Evolutionary conservation across 345 rosid species (phyloP).

Genomic region (Salix koriyanagi): DNA sequence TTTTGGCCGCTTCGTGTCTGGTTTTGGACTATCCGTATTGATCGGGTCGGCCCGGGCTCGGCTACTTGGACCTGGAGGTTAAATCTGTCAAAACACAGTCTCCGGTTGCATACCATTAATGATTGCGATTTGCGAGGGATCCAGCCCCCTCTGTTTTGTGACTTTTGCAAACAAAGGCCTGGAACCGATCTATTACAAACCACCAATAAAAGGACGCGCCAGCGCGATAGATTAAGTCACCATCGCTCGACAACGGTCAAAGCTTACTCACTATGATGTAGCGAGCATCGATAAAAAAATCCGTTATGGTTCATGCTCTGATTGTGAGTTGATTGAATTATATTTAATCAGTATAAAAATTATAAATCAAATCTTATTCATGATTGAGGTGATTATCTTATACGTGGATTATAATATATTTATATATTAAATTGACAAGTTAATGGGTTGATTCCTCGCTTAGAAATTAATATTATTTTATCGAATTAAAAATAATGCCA

Average conservation of each 20-base stretch:
- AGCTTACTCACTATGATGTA: background rate
- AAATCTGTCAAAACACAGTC: constrained; percentile 36
- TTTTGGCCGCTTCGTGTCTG: background rate
- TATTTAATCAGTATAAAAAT: too few species aligned
- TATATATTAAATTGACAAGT: too few species aligned
- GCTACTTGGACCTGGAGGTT: constrained; percentile 13
- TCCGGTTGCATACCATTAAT: constrained; percentile 55
- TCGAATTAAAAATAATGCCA: too few species aligned
- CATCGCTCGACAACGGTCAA: background rate
- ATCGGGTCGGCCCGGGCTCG: constrained; percentile 13
- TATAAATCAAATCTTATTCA: too few species aligned
- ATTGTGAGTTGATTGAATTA: too few species aligned
- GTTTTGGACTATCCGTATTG: background rate
- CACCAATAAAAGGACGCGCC: background rate
- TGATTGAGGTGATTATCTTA: too few species aligned
- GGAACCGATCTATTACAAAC: background rate
- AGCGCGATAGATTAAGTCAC: background rate
- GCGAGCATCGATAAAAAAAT: background rate
- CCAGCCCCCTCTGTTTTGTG: constrained; percentile 12
- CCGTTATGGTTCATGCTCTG: too few species aligned
- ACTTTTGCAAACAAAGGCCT: constrained; percentile 16
- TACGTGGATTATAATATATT: too few species aligned
- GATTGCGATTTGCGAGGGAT: constrained; percentile 41
- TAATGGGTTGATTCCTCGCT: too few species aligned
- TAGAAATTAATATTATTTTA: too few species aligned